Evolutionary conservation across 352 stramenopile genomes (phyloP).

Genomic region (Phytophthora sansomeana): DNA sequence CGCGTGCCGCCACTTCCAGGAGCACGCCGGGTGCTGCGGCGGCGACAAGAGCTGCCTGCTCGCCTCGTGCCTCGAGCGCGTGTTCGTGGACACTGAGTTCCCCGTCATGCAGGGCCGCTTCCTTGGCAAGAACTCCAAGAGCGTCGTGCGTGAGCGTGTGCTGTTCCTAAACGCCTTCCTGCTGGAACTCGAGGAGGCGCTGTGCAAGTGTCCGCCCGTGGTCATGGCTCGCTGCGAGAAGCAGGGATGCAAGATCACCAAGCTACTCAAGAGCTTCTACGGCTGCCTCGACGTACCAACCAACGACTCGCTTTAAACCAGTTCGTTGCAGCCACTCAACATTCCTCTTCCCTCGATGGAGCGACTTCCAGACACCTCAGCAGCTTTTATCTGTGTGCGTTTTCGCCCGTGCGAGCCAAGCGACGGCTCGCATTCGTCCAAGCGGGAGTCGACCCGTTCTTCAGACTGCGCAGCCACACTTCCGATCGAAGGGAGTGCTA

Average conservation of each 20-base stretch:
- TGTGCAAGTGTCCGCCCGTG: conserved; percentile 79
- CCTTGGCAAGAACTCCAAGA: conserved; percentile 85
- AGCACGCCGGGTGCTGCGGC: conserved; percentile 69
- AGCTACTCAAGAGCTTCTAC: conserved; percentile 90
- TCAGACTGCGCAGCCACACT: conserved; percentile 10
- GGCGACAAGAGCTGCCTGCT: conserved; percentile 75
- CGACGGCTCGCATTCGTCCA: conserved; percentile 17
- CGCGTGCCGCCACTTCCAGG: conserved; percentile 71
- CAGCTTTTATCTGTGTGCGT: conserved; percentile 30
- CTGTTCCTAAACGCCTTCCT: conserved; percentile 89
- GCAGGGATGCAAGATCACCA: conserved; percentile 84
- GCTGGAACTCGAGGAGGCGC: conserved; percentile 73
- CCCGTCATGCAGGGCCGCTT: conserved; percentile 73
- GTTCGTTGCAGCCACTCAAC: no score
- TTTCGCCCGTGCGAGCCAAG: conserved; percentile 16
- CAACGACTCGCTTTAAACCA: conserved; percentile 57
- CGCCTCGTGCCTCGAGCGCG: conserved; percentile 65
- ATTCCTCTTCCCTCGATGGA: conserved; percentile 2
- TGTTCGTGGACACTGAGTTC: conserved; percentile 83
- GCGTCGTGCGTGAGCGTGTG: conserved; percentile 76
- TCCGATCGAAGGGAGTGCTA: conserved; percentile 47
- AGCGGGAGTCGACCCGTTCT: neutral
- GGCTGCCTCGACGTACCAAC: conserved; percentile 60
- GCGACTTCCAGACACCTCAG: conserved; percentile 6
- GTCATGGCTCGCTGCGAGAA: conserved; percentile 81